Percentiles rank a stretch among this genome's conserved stretches.
Conservation (phyloP, 2,329 filamentous ascomycete genomes). For the Monosporascus sp. region DNA sequence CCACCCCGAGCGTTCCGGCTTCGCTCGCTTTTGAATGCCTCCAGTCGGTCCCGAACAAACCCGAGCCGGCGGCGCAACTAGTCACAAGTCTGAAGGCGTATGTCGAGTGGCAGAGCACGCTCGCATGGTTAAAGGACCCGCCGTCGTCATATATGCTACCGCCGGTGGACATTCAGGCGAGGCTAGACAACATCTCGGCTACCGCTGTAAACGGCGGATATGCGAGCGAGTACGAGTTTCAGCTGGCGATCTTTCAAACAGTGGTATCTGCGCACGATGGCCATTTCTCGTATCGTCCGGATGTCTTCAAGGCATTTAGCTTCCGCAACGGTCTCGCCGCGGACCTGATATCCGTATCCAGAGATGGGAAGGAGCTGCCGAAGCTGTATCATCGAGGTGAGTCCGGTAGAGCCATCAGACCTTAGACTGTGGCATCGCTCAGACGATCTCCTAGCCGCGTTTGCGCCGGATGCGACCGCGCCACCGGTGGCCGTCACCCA, state of each 20-base stretch:
- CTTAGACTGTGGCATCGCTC: background rate
- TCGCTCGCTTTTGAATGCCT: constrained; percentile 33
- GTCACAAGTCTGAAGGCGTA: constrained; percentile 35
- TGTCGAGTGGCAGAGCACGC: constrained; percentile 43
- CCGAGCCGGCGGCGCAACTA: constrained; percentile 28
- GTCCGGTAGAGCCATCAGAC: constrained; percentile 8
- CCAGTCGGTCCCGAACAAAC: constrained; percentile 33
- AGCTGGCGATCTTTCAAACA: constrained; percentile 47
- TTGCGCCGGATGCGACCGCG: constrained; percentile 11
- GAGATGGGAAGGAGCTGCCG: constrained; percentile 53
- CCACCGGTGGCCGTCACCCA: constrained; percentile 43
- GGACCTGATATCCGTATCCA: constrained; percentile 53
- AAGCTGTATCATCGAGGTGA: constrained; percentile 49
- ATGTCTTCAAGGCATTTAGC: constrained; percentile 48
- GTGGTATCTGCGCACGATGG: constrained; percentile 57
- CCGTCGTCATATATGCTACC: constrained; percentile 46
- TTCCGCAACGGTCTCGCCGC: constrained; percentile 30
- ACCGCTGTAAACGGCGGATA: constrained; percentile 39
- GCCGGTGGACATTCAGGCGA: constrained; percentile 40
- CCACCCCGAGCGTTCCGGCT: constrained; percentile 29
- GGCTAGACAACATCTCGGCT: constrained; percentile 38
- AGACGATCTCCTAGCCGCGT: constrained; percentile 14
- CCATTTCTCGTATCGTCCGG: constrained; percentile 54
- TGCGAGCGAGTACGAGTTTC: constrained; percentile 50
- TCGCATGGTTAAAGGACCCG: constrained; percentile 45